phyloP scores from a whole-genome alignment of 345 rosid genomes.

The Salix purpurea region DNA sequence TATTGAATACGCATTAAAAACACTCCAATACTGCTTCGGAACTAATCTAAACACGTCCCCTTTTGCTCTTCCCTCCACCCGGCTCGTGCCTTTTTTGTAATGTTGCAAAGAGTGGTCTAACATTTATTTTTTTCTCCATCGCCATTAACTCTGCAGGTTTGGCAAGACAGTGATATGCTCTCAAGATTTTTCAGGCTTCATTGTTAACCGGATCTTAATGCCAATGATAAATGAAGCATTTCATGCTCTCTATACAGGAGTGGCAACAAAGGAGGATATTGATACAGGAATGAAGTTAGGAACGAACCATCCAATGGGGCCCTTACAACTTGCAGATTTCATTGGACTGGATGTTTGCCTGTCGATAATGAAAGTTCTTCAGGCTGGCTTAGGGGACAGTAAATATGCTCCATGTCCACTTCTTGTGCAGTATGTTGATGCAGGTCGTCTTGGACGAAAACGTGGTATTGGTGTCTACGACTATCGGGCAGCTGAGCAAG shows the following conservation, averaged over 20 bases:
- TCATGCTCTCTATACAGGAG: slow-evolving; percentile 73
- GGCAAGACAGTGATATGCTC: slow-evolving; percentile 77
- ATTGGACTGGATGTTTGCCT: slow-evolving; percentile 79
- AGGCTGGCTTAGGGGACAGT: slow-evolving; percentile 57
- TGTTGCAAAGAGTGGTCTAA: neutral
- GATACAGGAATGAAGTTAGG: slow-evolving; percentile 88
- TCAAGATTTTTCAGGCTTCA: slow-evolving; percentile 71
- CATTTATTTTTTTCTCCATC: neutral
- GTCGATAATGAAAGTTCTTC: slow-evolving; percentile 76
- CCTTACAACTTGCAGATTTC: slow-evolving; percentile 75
- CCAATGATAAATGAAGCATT: slow-evolving; percentile 98
- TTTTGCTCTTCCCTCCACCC: no score
- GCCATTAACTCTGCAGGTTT: slow-evolving; percentile 40
- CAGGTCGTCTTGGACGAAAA: slow-evolving; percentile 77
- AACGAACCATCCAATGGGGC: slow-evolving; percentile 90
- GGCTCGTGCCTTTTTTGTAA: neutral
- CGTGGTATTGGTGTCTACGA: slow-evolving; percentile 72
- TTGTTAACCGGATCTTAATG: slow-evolving; percentile 87
- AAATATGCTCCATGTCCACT: slow-evolving; percentile 81
- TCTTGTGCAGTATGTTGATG: slow-evolving; percentile 81
- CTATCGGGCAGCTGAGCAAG: slow-evolving; percentile 30
- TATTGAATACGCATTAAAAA: neutral
- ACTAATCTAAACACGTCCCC: neutral
- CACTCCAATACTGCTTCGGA: neutral
- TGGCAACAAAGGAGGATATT: slow-evolving; percentile 88